Evolutionary conservation across 495 filamentous ascomycete genomes (phyloP), one percentile per base, ranked within the genome.

Genomic region (Trichoderma reesei): DNA sequence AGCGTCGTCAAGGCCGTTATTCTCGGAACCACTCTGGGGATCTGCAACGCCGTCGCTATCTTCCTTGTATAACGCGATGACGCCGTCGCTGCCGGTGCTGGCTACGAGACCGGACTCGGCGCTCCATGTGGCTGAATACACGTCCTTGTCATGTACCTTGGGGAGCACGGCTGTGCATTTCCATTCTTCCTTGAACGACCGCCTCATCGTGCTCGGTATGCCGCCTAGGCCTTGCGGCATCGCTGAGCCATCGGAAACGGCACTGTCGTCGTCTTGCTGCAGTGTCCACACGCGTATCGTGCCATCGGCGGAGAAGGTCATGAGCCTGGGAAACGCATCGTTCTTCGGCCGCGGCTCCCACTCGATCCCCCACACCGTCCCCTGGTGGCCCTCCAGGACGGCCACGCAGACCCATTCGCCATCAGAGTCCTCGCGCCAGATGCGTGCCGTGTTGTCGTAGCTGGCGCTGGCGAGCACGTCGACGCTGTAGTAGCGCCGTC

Each of bases 341-440:
- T 71, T 72, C 36, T 69, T 74, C 8, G 78, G 75, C 41, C 70
- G 71, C 2, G 75, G 74, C 76, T 96, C 94, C 82, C 92, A 98
- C 65, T 90, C 84, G 9, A 96, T 65, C 51, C 82, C 86, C 94
- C 94, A 98, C 7, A 98, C 93, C 9, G 94, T 98, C 16, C 79
- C 82, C 61, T 74, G 75, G 73, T 96, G 91, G 0, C 87, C 91
- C 67, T 85, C 82, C 26, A 96, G 73, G 60, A 90, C 80, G n/a
- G 86, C 83, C n/a, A 94, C 87, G 67, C 92, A 93, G 9, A 86
- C 85, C 94, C 93, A 98, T 72, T 98, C 94, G 20, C 80, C 80
- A 66, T 96, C 91, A 33, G 83, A 78, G 75, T 96, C 93, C 79
- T 96, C 93, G 37, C 88, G 78, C 86, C 91, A 98, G 41, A 98